These are phyloP conservation scores for Xylaria acuta DNA, from an alignment of 495 filamentous ascomycete species.

Conservation along the genomic window DNA sequence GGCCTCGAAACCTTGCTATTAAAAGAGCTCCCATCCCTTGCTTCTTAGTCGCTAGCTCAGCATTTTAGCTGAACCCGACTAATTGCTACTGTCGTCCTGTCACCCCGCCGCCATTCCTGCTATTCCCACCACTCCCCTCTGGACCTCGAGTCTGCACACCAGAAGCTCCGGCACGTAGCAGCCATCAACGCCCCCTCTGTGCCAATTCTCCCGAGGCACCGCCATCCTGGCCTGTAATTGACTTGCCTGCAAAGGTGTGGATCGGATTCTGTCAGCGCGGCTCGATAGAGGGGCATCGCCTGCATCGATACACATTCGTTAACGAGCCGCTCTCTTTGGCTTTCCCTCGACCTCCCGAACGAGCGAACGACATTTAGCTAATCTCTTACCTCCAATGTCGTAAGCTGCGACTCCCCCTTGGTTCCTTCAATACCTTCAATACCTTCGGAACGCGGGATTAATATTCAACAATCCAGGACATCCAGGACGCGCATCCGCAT, in stretches of 20 bases:
- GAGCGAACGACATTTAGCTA: slow-evolving; percentile 47
- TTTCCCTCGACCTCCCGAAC: slow-evolving; percentile 46
- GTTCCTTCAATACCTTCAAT: slow-evolving; percentile 24
- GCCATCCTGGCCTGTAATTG: neutral
- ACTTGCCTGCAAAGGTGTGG: neutral
- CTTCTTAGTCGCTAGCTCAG: slow-evolving; percentile 7
- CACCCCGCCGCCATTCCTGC: slow-evolving; percentile 21
- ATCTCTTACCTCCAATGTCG: slow-evolving; percentile 55
- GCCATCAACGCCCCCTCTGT: neutral
- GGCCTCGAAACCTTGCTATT: slow-evolving; percentile 1
- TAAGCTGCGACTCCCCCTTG: slow-evolving; percentile 42
- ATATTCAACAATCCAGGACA: slow-evolving; percentile 22
- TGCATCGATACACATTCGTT: slow-evolving; percentile 8
- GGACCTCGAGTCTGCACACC: slow-evolving; percentile 20
- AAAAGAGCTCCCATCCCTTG: slow-evolving; percentile 3
- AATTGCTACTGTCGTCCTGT: slow-evolving; percentile 9
- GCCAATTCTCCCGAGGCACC: slow-evolving; percentile 7
- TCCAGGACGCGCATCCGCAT: slow-evolving; percentile 31
- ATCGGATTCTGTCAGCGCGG: slow-evolving; percentile 8
- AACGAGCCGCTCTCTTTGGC: neutral
- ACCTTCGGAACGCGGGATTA: slow-evolving; percentile 25
- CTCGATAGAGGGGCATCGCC: neutral
- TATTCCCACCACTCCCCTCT: slow-evolving; percentile 7
- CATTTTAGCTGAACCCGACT: slow-evolving; percentile 13
- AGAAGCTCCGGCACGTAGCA: slow-evolving; percentile 27